Evolutionary conservation across 768 basidiomycete species (phyloP), one percentile per base, ranked within the genome.

Genomic region (Mycena crocata): DNA sequence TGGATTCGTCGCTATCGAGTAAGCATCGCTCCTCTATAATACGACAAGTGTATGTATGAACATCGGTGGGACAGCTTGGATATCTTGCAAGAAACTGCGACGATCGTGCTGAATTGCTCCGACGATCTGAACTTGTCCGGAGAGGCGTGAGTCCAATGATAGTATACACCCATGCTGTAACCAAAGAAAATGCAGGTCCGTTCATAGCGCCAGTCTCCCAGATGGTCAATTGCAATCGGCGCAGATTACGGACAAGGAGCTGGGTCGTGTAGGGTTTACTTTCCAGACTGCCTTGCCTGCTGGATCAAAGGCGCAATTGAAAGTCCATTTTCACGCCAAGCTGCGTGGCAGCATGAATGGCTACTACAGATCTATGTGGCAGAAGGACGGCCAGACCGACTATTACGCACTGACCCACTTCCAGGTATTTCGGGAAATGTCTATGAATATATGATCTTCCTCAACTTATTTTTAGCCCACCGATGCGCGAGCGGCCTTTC

Each of bases 381-480:
- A 91, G 74, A 77, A 84, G 40, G 86, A 89, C 46, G 90, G 89
- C 31, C 85, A 87, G 72, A 87, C 86, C 68, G 87, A 87, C 72
- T 82, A 85, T 67, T 93, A 93, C 75, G 86, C 92, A 32, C 81
- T 99, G 54, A 98, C 97, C 31, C 96, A 99, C 78, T 97, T 96
- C 71, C 94, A 92, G 83, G 92, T 89, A 14, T 26, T 55, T 32
- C 40, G 34, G 19, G 19, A 39, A n/a, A 23, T 19, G 2, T 34
- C 14, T n/a, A 7, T 28, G 12, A 19, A 30, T 31, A 50, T 7
- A 6, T n/a, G n/a, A n/a, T n/a, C n/a, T 17, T 3, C 28, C 28
- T 42, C 28, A 42, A 9, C 4, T 15, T 37, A 8, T 30, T 32
- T 46, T 48, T 28, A 98, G 91, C 90, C 96, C 37, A 97, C 92